Conservation (phyloP, 1,139 yeast genomes). For the Schwanniomyces etchellsii region DNA sequence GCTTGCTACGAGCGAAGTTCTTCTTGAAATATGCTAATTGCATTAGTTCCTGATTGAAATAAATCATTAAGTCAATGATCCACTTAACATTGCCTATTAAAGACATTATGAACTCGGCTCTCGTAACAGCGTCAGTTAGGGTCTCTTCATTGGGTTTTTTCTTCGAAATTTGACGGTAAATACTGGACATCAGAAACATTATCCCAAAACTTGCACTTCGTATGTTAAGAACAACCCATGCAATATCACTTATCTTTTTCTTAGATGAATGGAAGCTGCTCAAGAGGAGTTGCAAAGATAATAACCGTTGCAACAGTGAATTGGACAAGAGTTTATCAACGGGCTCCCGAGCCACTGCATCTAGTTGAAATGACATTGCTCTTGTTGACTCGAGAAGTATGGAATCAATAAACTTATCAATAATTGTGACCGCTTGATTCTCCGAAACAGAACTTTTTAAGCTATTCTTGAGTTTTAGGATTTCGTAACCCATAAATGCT, state of each 20-base stretch:
- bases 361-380: conserved; percentile 65
- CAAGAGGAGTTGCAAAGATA: conserved; percentile 59
- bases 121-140: conserved; percentile 46
- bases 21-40: conserved; percentile 24
- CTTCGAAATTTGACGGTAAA: conserved; percentile 51
- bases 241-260: conserved; percentile 48
- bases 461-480: conserved; percentile 21
- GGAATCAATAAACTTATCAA: conserved; percentile 35
- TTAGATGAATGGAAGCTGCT: conserved; percentile 51
- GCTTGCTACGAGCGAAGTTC: conserved; percentile 16
- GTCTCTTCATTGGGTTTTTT: conserved; percentile 46
- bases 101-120: conserved; percentile 55
- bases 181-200: conserved; percentile 64
- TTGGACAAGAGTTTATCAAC: conserved; percentile 67
- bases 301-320: conserved; percentile 65
- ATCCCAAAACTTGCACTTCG: conserved; percentile 70
- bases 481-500: conserved; percentile 45
- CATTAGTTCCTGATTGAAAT: conserved; percentile 62
- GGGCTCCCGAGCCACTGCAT: conserved; percentile 55
- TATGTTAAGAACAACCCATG: conserved; percentile 64
- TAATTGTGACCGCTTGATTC: conserved; percentile 13
- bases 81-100: conserved; percentile 73
- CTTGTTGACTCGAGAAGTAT: conserved; percentile 61
- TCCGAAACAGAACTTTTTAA: conserved; percentile 13
- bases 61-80: conserved; percentile 67